Evolutionary conservation across 805 yeast genomes (phyloP), one percentile per base, ranked within the genome.

Genomic region (Maudiozyma barnettii): DNA sequence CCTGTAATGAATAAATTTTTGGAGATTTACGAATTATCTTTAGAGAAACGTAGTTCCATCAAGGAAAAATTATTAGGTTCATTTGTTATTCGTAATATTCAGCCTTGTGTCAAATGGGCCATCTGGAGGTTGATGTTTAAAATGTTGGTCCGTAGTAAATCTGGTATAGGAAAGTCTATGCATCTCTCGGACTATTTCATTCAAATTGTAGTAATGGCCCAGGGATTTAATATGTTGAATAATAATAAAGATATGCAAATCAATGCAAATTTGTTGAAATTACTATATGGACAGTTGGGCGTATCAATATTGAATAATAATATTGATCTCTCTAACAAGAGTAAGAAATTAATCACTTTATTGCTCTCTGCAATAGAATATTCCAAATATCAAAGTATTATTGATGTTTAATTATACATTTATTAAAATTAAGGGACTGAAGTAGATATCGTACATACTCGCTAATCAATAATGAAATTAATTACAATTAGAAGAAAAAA

Each of bases 61-160:
- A 41, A 53, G 23, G 64, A 61, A 22, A 53, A 49, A 19, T 10
- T 57, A 6, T 46, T 58, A 44, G 53, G 56, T 35, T 59, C 61
- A 6, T 49, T 51, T 23, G n/a, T 59, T 12, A 49, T 57, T 9
- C 46, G 48, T 12, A 58, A 58, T 41, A 49, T 59, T 3, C 26
- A 51, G 4, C 59, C 59, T 10, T 48, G 59, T 36, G 19, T 60
- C 5, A 55, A 56, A 51, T 60, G 65, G 65, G 47, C 62, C 4
- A 35, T 57, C 2, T 59, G 64, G 64, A 53, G 62, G 39, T 60
- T 56, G 40, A 41, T 56, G 6, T 44, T 55, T 1, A 44, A 44
- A 49, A 29, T 41, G 20, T 37, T 52, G 18, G 44, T 49, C 20
- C 51, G 23, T 44, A 45, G 29, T 23, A 26, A 36, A 21, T 48